Evolutionary conservation across 148 eudicot species (phyloP), one percentile per base, ranked within the genome.

Genomic region (Chenopodium formosanum): DNA sequence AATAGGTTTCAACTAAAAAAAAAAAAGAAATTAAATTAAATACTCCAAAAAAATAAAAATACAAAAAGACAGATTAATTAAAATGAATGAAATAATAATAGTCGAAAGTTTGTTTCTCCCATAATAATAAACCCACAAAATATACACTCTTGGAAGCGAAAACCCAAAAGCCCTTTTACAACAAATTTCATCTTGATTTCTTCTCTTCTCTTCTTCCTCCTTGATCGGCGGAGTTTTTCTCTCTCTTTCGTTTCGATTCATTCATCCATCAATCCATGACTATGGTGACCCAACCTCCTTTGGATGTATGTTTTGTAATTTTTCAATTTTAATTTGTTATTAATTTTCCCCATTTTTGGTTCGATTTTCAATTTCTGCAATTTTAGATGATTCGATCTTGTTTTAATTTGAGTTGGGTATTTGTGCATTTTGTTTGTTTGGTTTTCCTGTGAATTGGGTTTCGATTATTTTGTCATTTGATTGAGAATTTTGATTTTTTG

Each of bases 251-350:
- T 19, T 17, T 56, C 62, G 62, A 3, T 56, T 56, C 62, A 56
- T 17, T 19, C 62, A 10, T 14, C 16, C 56, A 52, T 52, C 56
- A 10, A 56, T 56, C 82, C 80, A 93, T 93, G 97, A 91, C 94
- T 80, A 85, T 93, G 86, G 84, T 93, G 82, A 91, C 93, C 68
- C 91, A 88, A 52, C 97, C 91, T 48, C 89, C 93, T 52, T 80
- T 93, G 74, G 97, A 91, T 86, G 97, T 90, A 83, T 75, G 88
- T 83, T 68, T 68, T 44, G 19, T 56, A 19, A 70, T 14, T 2
- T 75, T 31, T 40, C 56, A 82, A 83, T 76, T 37, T 14, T 7
- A n/a, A 50, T 81, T 23, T 14, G 76, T 50, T 16, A 11, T 12
- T 27, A 58, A 66, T 27, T 47, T 70, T 40, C 6, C 60, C 6